Percentiles rank a stretch among this genome's conserved stretches.
phyloP scores from a whole-genome alignment of 345 rosid genomes.

The Acer campestre region DNA sequence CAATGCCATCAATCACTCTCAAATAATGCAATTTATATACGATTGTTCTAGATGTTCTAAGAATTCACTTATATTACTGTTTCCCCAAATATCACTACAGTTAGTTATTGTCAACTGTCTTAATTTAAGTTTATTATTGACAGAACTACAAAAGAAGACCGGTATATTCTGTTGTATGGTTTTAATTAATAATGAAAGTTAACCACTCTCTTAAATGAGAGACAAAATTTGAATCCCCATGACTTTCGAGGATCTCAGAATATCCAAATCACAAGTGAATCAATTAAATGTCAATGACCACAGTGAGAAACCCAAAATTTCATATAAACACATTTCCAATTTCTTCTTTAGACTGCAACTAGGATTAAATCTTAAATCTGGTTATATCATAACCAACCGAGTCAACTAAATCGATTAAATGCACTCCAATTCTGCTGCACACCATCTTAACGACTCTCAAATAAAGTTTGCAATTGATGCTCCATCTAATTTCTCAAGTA shows the following conservation, averaged over 20 bases:
- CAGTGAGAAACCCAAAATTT: neutral
- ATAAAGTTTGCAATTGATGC: neutral
- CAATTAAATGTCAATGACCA: neutral
- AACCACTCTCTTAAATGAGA: neutral
- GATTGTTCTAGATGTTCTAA: neutral
- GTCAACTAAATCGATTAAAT: neutral
- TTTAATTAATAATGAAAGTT: neutral
- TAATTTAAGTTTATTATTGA: neutral
- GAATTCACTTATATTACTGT: neutral
- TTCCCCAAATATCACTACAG: neutral
- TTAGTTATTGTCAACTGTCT: neutral
- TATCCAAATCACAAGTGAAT: neutral
- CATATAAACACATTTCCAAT: neutral
- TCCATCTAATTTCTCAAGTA: constrained; percentile 7
- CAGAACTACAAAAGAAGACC: neutral
- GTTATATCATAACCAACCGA: neutral
- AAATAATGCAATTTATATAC: neutral
- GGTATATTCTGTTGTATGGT: neutral
- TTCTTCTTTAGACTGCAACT: neutral
- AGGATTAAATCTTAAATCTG: neutral
- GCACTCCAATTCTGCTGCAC: neutral
- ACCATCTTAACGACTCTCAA: neutral
- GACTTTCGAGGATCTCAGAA: neutral
- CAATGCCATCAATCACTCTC: neutral
- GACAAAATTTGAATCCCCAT: neutral